Evolutionary conservation across 192 early-diverging fungal species (phyloP).

Genomic region (Glomus cerebriforme): DNA sequence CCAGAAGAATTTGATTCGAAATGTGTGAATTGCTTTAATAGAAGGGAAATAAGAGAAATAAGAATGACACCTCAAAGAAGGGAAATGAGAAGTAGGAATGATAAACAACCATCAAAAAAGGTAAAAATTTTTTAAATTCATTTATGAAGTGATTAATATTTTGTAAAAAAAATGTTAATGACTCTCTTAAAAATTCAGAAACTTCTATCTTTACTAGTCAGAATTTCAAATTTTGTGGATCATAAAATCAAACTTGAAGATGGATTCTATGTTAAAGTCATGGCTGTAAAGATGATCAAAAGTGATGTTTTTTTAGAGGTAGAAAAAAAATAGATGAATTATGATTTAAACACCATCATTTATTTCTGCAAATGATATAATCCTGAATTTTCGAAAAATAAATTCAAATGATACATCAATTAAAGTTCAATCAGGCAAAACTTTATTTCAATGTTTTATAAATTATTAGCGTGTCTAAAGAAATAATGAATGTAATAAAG

Average conservation of each 20-base stretch:
- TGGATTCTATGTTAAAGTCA: constrained; percentile 15
- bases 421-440: no score
- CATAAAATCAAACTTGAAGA: constrained; percentile 24
- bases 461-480: no score
- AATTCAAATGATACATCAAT: no score
- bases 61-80: no score
- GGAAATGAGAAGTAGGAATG: no score
- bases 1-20: constrained; percentile 4
- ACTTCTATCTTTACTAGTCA: not conserved
- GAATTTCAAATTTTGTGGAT: constrained; percentile 14
- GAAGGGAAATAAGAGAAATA: no score
- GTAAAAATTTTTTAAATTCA: constrained; percentile 2
- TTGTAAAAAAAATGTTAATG: no score
- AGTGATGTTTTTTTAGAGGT: constrained; percentile 12
- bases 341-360: no score
- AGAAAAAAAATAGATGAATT: constrained; percentile 18
- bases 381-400: no score
- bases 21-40: not conserved
- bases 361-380: no score
- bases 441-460: no score
- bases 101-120: constrained; percentile 13
- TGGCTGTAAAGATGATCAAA: constrained; percentile 12
- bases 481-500: no score
- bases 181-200: not conserved
- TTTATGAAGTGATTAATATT: constrained; percentile 12